Evolutionary conservation across 192 early-diverging fungal genomes (phyloP).

Genomic region (Obelidium mucronatum): DNA sequence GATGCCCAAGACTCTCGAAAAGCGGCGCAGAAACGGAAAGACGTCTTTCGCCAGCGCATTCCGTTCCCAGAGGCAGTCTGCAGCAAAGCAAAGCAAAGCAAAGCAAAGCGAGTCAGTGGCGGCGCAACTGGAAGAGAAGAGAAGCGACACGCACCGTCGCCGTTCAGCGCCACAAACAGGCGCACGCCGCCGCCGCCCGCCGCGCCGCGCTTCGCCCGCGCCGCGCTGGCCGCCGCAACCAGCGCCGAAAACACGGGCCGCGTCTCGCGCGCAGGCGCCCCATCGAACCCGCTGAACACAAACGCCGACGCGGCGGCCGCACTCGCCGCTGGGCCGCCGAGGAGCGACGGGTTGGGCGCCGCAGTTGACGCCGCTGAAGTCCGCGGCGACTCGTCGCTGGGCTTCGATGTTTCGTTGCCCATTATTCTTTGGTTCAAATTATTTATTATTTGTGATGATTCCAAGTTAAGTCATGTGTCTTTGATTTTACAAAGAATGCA

Average conservation of each 20-base stretch:
- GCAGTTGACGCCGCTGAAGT: too few relatives aligned
- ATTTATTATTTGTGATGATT: too few relatives aligned
- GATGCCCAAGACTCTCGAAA: slow-evolving; percentile 29
- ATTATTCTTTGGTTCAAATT: too few relatives aligned
- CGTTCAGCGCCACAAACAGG: neutral
- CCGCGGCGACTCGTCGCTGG: too few relatives aligned
- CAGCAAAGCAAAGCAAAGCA: neutral
- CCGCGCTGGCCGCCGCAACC: slow-evolving; percentile 7
- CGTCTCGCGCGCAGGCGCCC: neutral
- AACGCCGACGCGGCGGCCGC: too few relatives aligned
- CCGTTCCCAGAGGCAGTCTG: slow-evolving; percentile 37
- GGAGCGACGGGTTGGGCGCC: too few relatives aligned
- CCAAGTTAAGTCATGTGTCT: too few relatives aligned
- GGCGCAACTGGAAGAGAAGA: neutral
- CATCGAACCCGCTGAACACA: slow-evolving; percentile 23
- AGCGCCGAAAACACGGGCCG: slow-evolving; percentile 23
- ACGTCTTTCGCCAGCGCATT: slow-evolving; percentile 41
- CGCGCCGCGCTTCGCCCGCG: neutral
- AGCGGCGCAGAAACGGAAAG: slow-evolving; percentile 29
- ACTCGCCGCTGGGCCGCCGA: too few relatives aligned
- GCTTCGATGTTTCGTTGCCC: too few relatives aligned
- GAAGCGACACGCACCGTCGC: neutral
- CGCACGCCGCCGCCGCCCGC: neutral
- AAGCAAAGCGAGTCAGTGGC: neutral
- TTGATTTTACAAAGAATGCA: too few relatives aligned